A percentile compares a stretch with the other conserved stretches of the same genome.
Conservation (phyloP, 139 green algal species). For the Closterium sp. region DNA sequence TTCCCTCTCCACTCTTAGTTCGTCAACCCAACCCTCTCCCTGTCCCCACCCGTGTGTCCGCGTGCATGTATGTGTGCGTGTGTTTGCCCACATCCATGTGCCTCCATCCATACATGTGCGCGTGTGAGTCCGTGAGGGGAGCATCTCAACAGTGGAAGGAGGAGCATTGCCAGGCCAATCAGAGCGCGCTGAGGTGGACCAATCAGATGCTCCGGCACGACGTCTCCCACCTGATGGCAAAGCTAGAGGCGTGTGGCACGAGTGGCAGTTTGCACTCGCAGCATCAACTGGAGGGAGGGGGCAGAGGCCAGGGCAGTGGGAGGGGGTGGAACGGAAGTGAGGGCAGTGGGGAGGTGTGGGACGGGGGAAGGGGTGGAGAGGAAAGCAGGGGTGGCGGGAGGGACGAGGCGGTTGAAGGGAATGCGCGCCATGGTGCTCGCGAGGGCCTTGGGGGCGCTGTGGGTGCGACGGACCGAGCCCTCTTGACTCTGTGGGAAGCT, state of each 20-base stretch:
- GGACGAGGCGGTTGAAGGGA: neutral
- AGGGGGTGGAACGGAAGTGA: neutral
- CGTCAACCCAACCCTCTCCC: too few species aligned
- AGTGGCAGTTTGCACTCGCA: neutral
- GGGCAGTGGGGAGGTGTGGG: neutral
- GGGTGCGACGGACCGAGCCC: neutral
- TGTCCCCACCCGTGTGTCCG: neutral
- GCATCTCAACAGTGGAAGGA: neutral
- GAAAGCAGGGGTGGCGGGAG: neutral
- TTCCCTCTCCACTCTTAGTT: too few species aligned
- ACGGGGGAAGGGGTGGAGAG: neutral
- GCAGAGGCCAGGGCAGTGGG: neutral
- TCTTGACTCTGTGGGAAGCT: neutral
- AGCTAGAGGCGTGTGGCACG: neutral
- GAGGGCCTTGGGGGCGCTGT: neutral
- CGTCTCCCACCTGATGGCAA: neutral
- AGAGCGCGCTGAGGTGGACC: neutral
- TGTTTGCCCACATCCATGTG: too few species aligned
- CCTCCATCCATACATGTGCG: neutral
- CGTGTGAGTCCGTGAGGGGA: too few species aligned
- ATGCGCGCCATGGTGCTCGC: neutral
- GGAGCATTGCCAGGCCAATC: neutral
- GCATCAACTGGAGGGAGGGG: neutral
- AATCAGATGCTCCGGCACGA: neutral
- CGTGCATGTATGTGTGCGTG: neutral